Evolutionary conservation across 805 yeast genomes (phyloP).

Genomic region (Kuraishia piskuri): DNA sequence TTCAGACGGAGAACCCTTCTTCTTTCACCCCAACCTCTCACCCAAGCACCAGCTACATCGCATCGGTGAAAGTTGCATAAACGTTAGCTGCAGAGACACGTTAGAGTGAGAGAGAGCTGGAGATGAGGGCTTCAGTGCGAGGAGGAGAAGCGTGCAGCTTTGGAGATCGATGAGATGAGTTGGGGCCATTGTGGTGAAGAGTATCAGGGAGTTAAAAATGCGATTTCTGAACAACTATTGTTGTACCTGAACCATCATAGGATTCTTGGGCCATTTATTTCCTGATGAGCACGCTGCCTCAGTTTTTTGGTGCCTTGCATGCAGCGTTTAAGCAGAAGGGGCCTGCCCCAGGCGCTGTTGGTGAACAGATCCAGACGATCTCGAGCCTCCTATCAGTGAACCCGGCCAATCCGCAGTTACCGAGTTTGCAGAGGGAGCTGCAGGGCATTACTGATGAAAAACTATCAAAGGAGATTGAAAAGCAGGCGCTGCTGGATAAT

Average conservation of each 20-base stretch:
- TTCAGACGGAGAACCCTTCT: no score
- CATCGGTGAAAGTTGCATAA: background rate
- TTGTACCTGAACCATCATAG: background rate
- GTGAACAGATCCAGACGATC: background rate
- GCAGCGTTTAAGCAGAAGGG: background rate
- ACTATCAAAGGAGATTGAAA: constrained; percentile 20
- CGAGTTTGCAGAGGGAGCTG: constrained; percentile 15
- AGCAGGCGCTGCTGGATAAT: constrained; percentile 19
- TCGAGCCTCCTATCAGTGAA: constrained; percentile 12
- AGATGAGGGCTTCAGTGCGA: background rate
- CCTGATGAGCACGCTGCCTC: background rate
- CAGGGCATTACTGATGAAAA: constrained; percentile 15
- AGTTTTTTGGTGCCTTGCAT: background rate
- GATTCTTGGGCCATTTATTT: background rate
- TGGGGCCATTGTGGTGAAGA: background rate
- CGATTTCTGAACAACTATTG: no score
- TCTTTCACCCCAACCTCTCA: no score
- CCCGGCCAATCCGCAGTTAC: constrained; percentile 15
- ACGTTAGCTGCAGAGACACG: background rate
- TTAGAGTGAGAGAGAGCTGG: background rate
- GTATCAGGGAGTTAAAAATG: no score
- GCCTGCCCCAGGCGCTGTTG: background rate
- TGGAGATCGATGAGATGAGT: background rate
- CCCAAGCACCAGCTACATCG: background rate
- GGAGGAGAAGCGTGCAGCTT: background rate